A percentile compares a stretch with the other conserved stretches of the same genome.
Conservation (phyloP, 305 asterid species). For the Solanum hybrid region DNA sequence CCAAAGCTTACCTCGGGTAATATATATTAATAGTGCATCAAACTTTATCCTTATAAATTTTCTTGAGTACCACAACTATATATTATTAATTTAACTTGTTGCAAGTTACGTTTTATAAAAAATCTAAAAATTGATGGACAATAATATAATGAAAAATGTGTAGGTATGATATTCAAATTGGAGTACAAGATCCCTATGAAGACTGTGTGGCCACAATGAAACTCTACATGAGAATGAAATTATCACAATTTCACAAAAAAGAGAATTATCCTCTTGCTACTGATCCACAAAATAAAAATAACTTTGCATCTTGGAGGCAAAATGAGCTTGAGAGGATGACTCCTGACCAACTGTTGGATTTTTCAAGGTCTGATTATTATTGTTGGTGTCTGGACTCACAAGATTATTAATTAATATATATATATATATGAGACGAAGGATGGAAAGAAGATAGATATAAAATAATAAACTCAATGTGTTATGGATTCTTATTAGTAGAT, state of each 20-base stretch:
- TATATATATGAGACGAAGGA: background rate
- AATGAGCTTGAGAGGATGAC: conserved; percentile 75
- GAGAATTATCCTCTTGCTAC: conserved; percentile 58
- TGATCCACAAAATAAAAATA: conserved; percentile 66
- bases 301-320: conserved; percentile 63
- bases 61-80: background rate
- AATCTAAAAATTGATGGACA: background rate
- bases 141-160: background rate
- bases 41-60: background rate
- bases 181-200: conserved; percentile 81
- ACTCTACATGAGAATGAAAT: conserved; percentile 68
- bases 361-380: conserved; percentile 74
- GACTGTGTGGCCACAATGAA: conserved; percentile 75
- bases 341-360: conserved; percentile 58
- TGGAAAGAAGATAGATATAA: background rate
- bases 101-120: background rate
- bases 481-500: background rate
- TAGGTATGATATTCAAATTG: conserved; percentile 75
- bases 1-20: conserved; percentile 81
- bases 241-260: conserved; percentile 37
- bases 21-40: background rate
- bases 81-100: background rate
- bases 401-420: background rate
- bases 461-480: background rate
- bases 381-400: conserved; percentile 82